Evolutionary conservation across 2,329 filamentous ascomycete genomes (phyloP).

Genomic region (Aspergillus tubingensis): DNA sequence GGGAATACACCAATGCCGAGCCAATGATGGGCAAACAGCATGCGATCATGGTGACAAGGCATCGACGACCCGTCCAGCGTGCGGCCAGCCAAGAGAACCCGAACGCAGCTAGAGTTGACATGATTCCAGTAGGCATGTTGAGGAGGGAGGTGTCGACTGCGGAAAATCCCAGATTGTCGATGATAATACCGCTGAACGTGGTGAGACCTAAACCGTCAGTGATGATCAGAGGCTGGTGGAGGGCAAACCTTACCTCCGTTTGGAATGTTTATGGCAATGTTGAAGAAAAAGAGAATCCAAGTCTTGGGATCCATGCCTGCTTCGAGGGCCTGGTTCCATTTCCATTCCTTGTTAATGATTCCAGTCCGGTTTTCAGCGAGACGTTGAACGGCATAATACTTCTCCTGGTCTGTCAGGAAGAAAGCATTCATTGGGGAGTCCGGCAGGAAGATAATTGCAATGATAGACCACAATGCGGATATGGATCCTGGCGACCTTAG

Average conservation of each 20-base stretch:
- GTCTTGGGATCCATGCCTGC: constrained; percentile 41
- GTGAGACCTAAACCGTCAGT: constrained; percentile 23
- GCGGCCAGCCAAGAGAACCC: constrained; percentile 33
- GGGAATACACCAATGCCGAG: constrained; percentile 31
- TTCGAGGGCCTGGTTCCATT: constrained; percentile 32
- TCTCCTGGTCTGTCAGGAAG: constrained; percentile 59
- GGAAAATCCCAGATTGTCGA: constrained; percentile 41
- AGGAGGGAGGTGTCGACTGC: constrained; percentile 39
- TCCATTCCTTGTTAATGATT: constrained; percentile 34
- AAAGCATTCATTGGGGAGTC: constrained; percentile 49
- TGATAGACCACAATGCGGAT: constrained; percentile 55
- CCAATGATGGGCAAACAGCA: constrained; percentile 35
- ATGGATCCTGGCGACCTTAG: constrained; percentile 23
- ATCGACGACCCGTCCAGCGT: constrained; percentile 32
- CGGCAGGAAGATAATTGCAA: constrained; percentile 50
- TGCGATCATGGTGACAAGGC: constrained; percentile 34
- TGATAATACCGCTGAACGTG: constrained; percentile 43
- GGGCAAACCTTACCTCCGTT: constrained; percentile 31
- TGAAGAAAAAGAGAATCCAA: constrained; percentile 38
- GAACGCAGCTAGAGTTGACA: constrained; percentile 36
- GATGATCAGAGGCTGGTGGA: no score
- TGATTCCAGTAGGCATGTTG: constrained; percentile 39
- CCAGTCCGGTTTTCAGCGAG: constrained; percentile 44
- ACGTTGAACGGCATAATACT: constrained; percentile 48
- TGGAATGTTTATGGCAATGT: constrained; percentile 39